Conservation (phyloP, 2,329 filamentous ascomycete genomes). For the Ceratocystis papillata region DNA sequence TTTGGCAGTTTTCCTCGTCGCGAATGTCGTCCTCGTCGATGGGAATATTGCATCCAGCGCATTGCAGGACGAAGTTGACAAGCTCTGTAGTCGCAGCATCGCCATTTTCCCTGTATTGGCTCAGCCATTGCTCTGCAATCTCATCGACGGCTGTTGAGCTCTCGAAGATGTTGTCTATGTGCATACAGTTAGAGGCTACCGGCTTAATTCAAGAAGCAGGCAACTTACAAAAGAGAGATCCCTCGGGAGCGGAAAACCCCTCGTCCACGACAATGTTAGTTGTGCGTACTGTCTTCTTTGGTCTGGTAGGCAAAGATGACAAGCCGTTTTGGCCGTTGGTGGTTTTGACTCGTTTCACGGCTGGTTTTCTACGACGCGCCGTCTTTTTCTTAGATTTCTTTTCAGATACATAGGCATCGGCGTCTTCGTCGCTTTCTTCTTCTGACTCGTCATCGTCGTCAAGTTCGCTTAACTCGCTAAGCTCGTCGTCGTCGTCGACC, state of each 20-base stretch:
- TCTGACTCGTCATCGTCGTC: conserved; percentile 39
- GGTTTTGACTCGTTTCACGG: conserved; percentile 53
- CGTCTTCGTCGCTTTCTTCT: conserved; percentile 36
- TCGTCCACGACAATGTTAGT: conserved; percentile 32
- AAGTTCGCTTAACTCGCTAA: conserved; percentile 28
- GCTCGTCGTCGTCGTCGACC: conserved; percentile 33
- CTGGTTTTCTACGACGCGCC: conserved; percentile 44
- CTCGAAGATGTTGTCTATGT: conserved; percentile 51
- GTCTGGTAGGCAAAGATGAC: conserved; percentile 42
- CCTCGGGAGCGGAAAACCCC: conserved; percentile 20
- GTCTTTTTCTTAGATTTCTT: conserved; percentile 32
- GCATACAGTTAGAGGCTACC: conserved; percentile 6
- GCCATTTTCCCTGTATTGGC: conserved; percentile 45
- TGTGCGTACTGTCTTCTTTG: conserved; percentile 46
- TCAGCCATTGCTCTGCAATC: conserved; percentile 51
- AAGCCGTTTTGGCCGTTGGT: conserved; percentile 39
- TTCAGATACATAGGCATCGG: conserved; percentile 30
- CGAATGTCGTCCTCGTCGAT: conserved; percentile 74
- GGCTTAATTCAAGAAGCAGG: conserved; percentile 23
- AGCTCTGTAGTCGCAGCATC: conserved; percentile 49
- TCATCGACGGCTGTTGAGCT: conserved; percentile 47
- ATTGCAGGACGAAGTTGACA: conserved; percentile 56
- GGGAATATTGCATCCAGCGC: conserved; percentile 69
- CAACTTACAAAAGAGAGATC: conserved; percentile 24
- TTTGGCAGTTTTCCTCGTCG: conserved; percentile 77